These are phyloP conservation scores for Aureobasidium sp. DNA, from an alignment of 2,329 filamentous ascomycete genomes.

Conservation along the genomic window DNA sequence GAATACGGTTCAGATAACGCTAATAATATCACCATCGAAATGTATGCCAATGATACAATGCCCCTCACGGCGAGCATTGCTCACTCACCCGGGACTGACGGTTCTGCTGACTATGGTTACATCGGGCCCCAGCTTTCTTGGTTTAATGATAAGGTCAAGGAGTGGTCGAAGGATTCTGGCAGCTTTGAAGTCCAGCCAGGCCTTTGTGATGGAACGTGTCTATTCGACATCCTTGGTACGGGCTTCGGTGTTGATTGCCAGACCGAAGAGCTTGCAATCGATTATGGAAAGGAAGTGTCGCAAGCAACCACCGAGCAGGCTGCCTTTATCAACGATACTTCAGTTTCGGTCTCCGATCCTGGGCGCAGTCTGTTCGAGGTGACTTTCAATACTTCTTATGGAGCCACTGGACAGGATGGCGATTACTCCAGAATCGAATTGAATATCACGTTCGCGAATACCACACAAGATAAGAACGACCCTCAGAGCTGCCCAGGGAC, in stretches of 20 bases:
- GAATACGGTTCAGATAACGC: constrained; percentile 13
- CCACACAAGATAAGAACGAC: not conserved
- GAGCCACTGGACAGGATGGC: not conserved
- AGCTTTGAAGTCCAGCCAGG: not conserved
- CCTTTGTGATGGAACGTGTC: constrained; percentile 26
- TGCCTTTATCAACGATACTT: not conserved
- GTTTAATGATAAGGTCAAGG: constrained; percentile 22
- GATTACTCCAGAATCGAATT: constrained; percentile 21
- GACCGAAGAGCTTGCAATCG: constrained; percentile 18
- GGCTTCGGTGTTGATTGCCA: constrained; percentile 30
- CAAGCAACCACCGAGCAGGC: not conserved
- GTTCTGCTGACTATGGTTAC: no score
- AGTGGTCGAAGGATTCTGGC: constrained; percentile 25
- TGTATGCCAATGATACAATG: constrained; percentile 26
- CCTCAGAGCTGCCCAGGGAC: constrained; percentile 20
- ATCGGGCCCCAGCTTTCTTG: not conserved
- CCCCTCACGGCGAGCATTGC: constrained; percentile 19
- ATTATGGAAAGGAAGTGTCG: constrained; percentile 20
- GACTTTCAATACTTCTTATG: constrained; percentile 19
- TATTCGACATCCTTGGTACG: constrained; percentile 24
- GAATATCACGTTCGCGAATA: constrained; percentile 22
- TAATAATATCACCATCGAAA: constrained; percentile 11
- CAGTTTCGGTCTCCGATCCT: not conserved
- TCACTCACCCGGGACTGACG: not conserved
- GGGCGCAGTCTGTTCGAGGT: constrained; percentile 21